Evolutionary conservation across 75 land plant species (phyloP), one percentile per base, ranked within the genome.

Genomic region (Gnetum montanum): DNA sequence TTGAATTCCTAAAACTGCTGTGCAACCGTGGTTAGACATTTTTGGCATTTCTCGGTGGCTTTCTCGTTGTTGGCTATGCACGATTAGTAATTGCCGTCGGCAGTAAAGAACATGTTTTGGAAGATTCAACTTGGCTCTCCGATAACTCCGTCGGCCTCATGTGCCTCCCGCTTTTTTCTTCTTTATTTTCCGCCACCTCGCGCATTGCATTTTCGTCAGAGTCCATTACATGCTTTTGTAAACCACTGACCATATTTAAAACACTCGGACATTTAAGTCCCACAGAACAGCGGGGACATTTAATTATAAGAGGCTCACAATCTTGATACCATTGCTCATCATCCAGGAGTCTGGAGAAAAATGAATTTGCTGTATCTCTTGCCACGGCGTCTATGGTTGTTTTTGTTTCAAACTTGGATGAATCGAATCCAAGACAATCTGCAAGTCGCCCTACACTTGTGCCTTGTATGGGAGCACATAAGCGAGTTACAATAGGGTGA

Each of bases 401-500:
- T 62, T 68, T 72, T 49, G 61, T 72, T 60, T 79, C 88, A 61
- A 81, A 95, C 99, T 84, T 90, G 20, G 92, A 73, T 58, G 97
- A 60, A 46, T 95, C 97, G 48, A 95, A 85, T 13, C 99, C 99
- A 31, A 95, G 71, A 70, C 96, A 95, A 43, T 95, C 99, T 36
- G 99, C 99, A 67, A 95, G 78, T 45, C 86, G 96, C 28, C 78
- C 84, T 8, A 92, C 78, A 51, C 90, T 94, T 22, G 99, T 95
- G 19, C 99, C 99, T 50, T 95, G 77, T 69, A 95, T 90, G 29
- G 85, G 88, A 52, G 99, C 91, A 86, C 99, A 95, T 23, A 95
- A 70, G 33, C 99, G 70, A 33, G 99, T 86, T 22, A 95, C 85
- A 31, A 95, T 96, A 18, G 99, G 99, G 68, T 90, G 99, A 61